Evolutionary conservation across 148 eudicot species (phyloP), one percentile per base, ranked within the genome.

Genomic region (Rhododendron henanense): DNA sequence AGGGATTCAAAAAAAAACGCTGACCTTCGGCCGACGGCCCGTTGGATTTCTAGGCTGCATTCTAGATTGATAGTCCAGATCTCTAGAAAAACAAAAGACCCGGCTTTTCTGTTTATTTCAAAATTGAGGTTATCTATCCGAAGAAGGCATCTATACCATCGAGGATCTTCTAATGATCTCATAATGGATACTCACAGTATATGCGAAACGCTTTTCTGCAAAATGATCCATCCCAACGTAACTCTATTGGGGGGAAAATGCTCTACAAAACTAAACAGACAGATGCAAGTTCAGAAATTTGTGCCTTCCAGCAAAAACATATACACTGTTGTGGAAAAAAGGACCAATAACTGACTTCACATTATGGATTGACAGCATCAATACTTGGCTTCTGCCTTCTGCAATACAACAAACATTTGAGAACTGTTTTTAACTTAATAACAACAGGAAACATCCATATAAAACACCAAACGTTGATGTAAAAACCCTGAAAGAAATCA

Each of bases 351-450:
- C 79, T 41, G 81, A 78, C n/a, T 78, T 81, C 85, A 83, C 83
- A 45, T 63, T 77, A 87, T 82, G 79, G 75, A 86, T 86, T 81
- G 39, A 81, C 51, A 75, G 79, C 85, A 84, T 84, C 81, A 81
- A 69, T 81, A 85, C 75, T 71, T n/a, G 53, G 57, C 77, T 75
- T 84, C 61, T 51, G 79, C 85, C 77, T 75, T 84, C 61, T 51
- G 79, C 85, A 83, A 83, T 83, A 84, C 87, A 89, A 87, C 89
- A 85, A 71, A 83, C 88, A 71, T 37, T 25, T 31, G 75, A 78
- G 28, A 87, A 90, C 79, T 61, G 89, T 87, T 86, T 86, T 21
- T 59, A 21, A 59, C 65, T 59, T 44, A 85, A 87, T 85, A 69
- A 87, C 91, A 89, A 77, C 79, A 78, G 35, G 82, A 87, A 71